Evolutionary conservation across 305 asterid genomes (phyloP), one percentile per base, ranked within the genome.

Genomic region (Fraxinus nigra): DNA sequence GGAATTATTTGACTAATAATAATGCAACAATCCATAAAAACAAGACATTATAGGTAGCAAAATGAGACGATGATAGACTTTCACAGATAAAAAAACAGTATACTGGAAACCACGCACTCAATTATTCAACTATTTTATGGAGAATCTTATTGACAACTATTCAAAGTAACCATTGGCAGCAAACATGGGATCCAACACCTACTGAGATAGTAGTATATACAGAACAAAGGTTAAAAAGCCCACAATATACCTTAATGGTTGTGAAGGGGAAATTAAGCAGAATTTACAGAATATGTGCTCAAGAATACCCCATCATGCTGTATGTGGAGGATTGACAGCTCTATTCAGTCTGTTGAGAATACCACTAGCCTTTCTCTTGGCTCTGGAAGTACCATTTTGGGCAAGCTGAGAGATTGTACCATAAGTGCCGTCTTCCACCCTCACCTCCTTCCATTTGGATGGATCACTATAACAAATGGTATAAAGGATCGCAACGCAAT

Each of bases 351-450:
- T 85, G 61, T 89, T 88, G 5, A 89, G 92, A 76, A 89, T 86
- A 78, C 86, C 82, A 63, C 80, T 82, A n/a, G 92, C 92, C 85
- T 89, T 89, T 35, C 91, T 86, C 82, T 85, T 85, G 33, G 92
- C 91, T 80, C 92, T 85, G 59, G 91, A 84, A 76, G 92, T 88
- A 56, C 91, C 92, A 30, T 80, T 84, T 82, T 85, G 78, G 32
- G 83, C 86, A 67, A 88, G 82, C 65, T 82, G 87, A 74, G 90
- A 83, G 16, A 89, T 79, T n/a, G 89, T 89, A 20, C 89, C 85
- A 20, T 85, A 32, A 18, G 65, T 81, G 37, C 32, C 79, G 61
- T 88, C 91, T 32, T 86, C 90, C 38, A 85, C 86, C 56, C 89
- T 86, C 76, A 89, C 75, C 70, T 85, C 89, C 88, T 81, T 86